Conservation (phyloP, 2,329 filamentous ascomycete genomes). For the Akanthomyces lecanii region DNA sequence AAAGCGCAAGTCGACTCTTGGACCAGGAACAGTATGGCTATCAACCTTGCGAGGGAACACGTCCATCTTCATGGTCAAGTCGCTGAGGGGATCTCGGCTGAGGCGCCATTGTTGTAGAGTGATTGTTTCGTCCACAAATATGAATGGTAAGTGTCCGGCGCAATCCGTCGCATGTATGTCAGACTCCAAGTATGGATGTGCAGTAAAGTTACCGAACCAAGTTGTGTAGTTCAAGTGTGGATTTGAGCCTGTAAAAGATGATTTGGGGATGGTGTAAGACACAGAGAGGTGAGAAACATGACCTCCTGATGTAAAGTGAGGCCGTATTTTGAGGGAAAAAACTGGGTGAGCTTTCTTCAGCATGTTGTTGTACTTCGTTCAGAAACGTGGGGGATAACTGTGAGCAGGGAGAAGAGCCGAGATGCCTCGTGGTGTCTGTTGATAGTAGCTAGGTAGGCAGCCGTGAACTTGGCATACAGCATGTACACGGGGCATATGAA, state of each 20-base stretch:
- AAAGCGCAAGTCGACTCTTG: conserved; percentile 17
- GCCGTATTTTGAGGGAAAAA: conserved; percentile 8
- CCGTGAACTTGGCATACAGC: neutral
- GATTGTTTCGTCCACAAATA: conserved; percentile 17
- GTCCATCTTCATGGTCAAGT: conserved; percentile 17
- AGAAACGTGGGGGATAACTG: neutral
- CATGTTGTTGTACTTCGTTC: neutral
- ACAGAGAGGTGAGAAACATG: conserved; percentile 15
- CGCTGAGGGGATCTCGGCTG: conserved; percentile 15
- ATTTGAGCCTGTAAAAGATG: conserved; percentile 1
- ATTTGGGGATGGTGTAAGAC: conserved; percentile 12
- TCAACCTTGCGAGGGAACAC: conserved; percentile 19
- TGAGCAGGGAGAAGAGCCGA: neutral
- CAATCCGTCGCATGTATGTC: conserved; percentile 16
- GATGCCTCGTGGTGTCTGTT: conserved; percentile 8
- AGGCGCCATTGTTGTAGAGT: conserved; percentile 19
- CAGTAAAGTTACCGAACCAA: conserved; percentile 14
- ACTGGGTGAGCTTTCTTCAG: neutral
- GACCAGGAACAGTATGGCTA: conserved; percentile 15
- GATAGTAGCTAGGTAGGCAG: conserved; percentile 5
- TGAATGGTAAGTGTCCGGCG: conserved; percentile 17
- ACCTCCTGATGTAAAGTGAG: conserved; percentile 5
- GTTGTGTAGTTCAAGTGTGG: conserved; percentile 14
- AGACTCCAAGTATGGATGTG: conserved; percentile 11
- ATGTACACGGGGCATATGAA: neutral